Evolutionary conservation across 257 asterid genomes (phyloP).

Genomic region (Cynanchum wilfordii): DNA sequence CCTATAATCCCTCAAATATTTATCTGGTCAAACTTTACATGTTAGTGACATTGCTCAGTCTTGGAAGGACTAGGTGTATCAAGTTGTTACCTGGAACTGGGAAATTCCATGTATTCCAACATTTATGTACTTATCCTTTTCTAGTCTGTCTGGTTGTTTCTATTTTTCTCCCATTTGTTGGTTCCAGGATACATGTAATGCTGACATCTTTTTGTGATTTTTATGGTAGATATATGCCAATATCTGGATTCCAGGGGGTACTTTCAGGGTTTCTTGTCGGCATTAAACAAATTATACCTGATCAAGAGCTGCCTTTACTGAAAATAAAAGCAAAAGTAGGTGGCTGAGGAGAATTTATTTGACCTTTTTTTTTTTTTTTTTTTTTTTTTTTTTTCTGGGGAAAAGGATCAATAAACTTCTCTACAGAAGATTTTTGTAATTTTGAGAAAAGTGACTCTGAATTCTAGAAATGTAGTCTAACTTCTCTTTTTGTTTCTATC

Average conservation of each 20-base stretch:
- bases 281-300: conserved; percentile 79
- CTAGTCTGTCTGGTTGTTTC: background rate
- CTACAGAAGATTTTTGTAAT: background rate
- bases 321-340: conserved; percentile 77
- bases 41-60: background rate
- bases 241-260: conserved; percentile 92
- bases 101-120: background rate
- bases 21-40: background rate
- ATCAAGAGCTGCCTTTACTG: conserved; percentile 69
- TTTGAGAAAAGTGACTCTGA: background rate
- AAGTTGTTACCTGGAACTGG: background rate
- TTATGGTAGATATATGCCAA: conserved; percentile 65
- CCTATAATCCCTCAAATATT: background rate
- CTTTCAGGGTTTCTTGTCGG: conserved; percentile 87
- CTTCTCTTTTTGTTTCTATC: conserved; percentile 16
- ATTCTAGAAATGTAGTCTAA: conserved; percentile 11
- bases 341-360: conserved; percentile 13
- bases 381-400: no score
- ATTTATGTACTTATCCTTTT: background rate
- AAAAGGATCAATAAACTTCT: conserved; percentile 1
- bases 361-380: conserved; percentile 12
- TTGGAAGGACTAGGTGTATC: background rate
- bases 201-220: conserved; percentile 2
- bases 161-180: background rate
- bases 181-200: background rate